Conservation (phyloP, 371 early-diverging fungal genomes). For the Rhizopus sp. region DNA sequence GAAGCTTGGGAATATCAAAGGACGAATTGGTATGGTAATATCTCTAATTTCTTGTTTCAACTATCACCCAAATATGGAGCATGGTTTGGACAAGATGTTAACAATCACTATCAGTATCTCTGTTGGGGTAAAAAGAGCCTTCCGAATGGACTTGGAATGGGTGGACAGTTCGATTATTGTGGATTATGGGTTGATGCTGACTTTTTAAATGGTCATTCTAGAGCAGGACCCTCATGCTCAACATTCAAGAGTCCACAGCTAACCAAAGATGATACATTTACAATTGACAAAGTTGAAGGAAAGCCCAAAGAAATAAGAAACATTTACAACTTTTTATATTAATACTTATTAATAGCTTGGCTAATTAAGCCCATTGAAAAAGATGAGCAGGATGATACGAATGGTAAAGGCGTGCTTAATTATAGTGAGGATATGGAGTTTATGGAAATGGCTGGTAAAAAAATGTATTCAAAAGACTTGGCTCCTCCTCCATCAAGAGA, state of each 20-base stretch:
- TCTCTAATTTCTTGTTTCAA: conserved; percentile 67
- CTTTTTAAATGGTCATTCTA: conserved; percentile 86
- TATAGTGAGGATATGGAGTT: conserved; percentile 77
- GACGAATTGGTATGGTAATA: conserved; percentile 77
- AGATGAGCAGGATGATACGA: conserved; percentile 58
- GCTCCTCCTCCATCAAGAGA: conserved; percentile 38
- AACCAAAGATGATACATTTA: conserved; percentile 59
- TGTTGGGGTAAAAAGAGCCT: no score
- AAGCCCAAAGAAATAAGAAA: conserved; percentile 16
- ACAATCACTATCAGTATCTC: conserved; percentile 79
- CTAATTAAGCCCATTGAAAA: conserved; percentile 60
- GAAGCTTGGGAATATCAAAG: conserved; percentile 47
- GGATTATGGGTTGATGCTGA: conserved; percentile 79
- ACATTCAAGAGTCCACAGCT: conserved; percentile 74
- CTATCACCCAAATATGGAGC: conserved; percentile 4
- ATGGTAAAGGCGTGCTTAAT: conserved; percentile 62
- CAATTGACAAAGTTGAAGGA: conserved; percentile 77
- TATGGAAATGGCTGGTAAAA: conserved; percentile 86
- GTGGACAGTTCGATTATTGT: conserved; percentile 84
- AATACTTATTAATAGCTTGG: conserved; percentile 62
- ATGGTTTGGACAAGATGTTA: conserved; percentile 26
- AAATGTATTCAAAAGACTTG: conserved; percentile 76
- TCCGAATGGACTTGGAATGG: conserved; percentile 91
- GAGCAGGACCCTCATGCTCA: conserved; percentile 68
- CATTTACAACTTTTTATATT: no score